phyloP scores from a whole-genome alignment of 257 asterid species.

The Scutellaria minor region DNA sequence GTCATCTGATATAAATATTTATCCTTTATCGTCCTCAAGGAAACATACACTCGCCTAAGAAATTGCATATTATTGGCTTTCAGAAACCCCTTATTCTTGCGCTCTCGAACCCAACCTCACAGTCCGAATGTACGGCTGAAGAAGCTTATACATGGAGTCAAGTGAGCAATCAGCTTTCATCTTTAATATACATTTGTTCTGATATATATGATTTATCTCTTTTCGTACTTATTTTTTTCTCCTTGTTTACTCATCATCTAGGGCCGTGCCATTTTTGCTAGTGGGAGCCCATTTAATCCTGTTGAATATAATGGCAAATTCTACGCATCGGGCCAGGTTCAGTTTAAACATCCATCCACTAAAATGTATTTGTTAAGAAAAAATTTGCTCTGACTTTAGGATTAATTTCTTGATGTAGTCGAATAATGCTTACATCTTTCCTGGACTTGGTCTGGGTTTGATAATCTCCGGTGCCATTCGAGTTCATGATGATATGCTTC shows the following conservation, averaged over 20 bases:
- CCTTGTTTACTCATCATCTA: slow-evolving; percentile 24
- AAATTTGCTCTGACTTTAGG: slow-evolving; percentile 21
- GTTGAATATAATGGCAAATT: slow-evolving; percentile 63
- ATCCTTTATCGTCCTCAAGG: neutral
- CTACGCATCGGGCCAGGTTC: slow-evolving; percentile 79
- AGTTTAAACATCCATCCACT: slow-evolving; percentile 11
- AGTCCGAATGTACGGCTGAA: slow-evolving; percentile 76
- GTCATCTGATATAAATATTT: neutral
- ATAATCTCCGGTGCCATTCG: slow-evolving; percentile 97
- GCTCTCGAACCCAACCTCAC: slow-evolving; percentile 73
- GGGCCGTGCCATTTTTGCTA: slow-evolving; percentile 82
- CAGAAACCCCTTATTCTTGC: slow-evolving; percentile 73
- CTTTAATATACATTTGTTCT: neutral
- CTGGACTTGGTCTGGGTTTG: slow-evolving; percentile 96
- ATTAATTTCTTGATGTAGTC: slow-evolving; percentile 53
- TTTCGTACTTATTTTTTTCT: neutral
- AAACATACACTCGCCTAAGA: slow-evolving; percentile 3
- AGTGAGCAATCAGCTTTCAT: slow-evolving; percentile 45
- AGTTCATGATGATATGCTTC: slow-evolving; percentile 96
- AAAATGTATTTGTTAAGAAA: neutral
- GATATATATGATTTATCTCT: neutral
- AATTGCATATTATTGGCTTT: slow-evolving; percentile 19
- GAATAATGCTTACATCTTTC: slow-evolving; percentile 94
- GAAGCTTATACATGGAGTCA: slow-evolving; percentile 72
- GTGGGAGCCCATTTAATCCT: slow-evolving; percentile 80